Conservation (phyloP, 306 rosid species). For the Sindora glabra region DNA sequence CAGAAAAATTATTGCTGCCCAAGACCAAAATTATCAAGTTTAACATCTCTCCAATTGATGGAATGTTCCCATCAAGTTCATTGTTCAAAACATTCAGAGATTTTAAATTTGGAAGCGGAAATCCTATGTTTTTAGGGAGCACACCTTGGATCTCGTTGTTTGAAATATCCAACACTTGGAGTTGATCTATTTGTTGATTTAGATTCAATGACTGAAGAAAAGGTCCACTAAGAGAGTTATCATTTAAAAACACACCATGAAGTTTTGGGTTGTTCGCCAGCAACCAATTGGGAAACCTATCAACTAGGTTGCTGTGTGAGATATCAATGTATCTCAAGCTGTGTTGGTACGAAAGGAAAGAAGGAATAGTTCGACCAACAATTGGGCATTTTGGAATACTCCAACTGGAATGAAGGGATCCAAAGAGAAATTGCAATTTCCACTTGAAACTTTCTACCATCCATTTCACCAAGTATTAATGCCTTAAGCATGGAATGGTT, state of each 20-base stretch:
- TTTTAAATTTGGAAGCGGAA: neutral
- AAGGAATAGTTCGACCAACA: too few species aligned
- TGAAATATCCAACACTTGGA: neutral
- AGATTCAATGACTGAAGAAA: neutral
- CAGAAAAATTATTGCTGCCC: neutral
- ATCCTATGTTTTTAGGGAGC: neutral
- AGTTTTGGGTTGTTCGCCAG: neutral
- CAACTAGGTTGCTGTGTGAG: too few species aligned
- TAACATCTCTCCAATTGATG: neutral
- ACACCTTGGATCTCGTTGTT: neutral
- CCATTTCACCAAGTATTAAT: neutral
- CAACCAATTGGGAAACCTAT: too few species aligned
- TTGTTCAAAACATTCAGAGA: neutral
- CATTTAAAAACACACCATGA: neutral
- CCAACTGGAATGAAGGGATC: neutral
- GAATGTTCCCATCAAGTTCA: neutral
- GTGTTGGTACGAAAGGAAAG: too few species aligned
- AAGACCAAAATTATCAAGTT: neutral
- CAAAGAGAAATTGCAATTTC: slow-evolving; percentile 6
- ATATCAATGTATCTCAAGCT: too few species aligned
- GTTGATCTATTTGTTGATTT: neutral
- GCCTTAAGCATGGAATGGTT: neutral
- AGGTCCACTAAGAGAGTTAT: neutral
- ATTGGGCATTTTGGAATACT: too few species aligned
- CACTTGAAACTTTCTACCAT: neutral